These are phyloP conservation scores for Fusarium piperis DNA, from an alignment of 2,329 filamentous ascomycete genomes.

Conservation along the genomic window DNA sequence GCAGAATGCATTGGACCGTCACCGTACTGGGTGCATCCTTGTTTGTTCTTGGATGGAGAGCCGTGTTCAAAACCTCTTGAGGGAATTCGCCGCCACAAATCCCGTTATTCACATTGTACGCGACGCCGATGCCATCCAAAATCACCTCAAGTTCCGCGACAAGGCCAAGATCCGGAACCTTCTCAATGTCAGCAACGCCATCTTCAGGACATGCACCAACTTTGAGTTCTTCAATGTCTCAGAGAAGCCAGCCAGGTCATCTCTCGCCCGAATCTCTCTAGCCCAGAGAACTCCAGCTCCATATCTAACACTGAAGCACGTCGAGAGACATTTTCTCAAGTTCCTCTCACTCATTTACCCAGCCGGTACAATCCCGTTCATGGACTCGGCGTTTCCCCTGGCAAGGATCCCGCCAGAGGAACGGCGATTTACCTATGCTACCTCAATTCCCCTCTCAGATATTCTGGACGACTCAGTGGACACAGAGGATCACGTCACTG, in stretches of 20 bases:
- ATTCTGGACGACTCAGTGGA: constrained; percentile 64
- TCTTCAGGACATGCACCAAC: constrained; percentile 75
- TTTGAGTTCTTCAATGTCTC: constrained; percentile 82
- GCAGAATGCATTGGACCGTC: constrained; percentile 65
- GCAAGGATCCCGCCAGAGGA: constrained; percentile 69
- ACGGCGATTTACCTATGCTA: constrained; percentile 72
- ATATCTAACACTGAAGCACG: constrained; percentile 73
- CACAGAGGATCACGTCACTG: constrained; percentile 72
- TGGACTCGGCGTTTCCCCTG: constrained; percentile 72
- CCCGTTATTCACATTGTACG: constrained; percentile 77
- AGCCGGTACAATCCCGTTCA: constrained; percentile 62
- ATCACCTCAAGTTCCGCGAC: constrained; percentile 67
- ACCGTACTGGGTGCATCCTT: constrained; percentile 71
- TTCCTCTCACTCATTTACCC: constrained; percentile 71
- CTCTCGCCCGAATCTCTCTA: constrained; percentile 31
- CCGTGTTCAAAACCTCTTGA: constrained; percentile 67
- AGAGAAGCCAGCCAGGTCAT: constrained; percentile 56
- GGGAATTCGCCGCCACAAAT: constrained; percentile 70
- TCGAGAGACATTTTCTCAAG: constrained; percentile 75
- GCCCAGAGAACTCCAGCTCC: constrained; percentile 58
- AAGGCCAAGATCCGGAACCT: constrained; percentile 66
- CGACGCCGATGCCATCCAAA: constrained; percentile 71
- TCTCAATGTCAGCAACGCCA: constrained; percentile 63
- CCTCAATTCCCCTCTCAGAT: constrained; percentile 68
- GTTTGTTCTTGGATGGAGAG: constrained; percentile 78